Base-by-base conservation (phyloP, 257 asterid species). In the Solanum habrochaites region DNA sequence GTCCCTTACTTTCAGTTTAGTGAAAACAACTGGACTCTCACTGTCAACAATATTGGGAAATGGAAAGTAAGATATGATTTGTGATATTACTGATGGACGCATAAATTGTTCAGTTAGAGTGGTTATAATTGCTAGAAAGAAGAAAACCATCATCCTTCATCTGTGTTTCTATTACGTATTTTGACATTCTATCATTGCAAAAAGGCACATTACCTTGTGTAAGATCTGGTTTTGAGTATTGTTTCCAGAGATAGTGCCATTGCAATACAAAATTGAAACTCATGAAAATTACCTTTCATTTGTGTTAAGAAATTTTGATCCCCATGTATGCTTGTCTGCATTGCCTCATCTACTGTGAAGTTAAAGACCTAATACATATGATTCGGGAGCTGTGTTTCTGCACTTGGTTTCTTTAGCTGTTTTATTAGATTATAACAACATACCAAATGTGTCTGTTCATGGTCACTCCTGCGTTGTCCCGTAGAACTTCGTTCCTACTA, bases 11-110 rank as follows among this genome's bases (percentile, higher is more conserved):
- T 93, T 88, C 97, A 95, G 94, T 88, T 96, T 85, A 93, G 94
- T 37, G 98, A 96, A 93, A 94, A 94, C 86, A 96, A 95, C 86
- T 96, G 98, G 98, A 94, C 99, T 4, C 85, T 95, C 43, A 94
- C 93, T 87, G 89, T 92, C 3, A 94, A 95, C 87, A 89, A 85
- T 47, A 88, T 90, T 27, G 91, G 98, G 40, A 92, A 90, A 88
- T 96, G 98, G 99, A 93, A 93, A 82, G 90, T 96, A 83, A 92
- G 94, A 88, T 96, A 94, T 73, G 88, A 89, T 90, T 90, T 95
- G 78, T 95, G 93, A 94, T 85, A 49, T 32, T 80, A 29, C 43
- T 49, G 85, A 27, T 81, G 69, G 64, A 49, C 0, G 16, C 5
- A 25, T 1, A 45, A 27, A 18, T 45, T 29, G 66, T 78, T 27